Base-by-base conservation (phyloP, 2,329 filamentous ascomycete species). In the Alternaria dauci region DNA sequence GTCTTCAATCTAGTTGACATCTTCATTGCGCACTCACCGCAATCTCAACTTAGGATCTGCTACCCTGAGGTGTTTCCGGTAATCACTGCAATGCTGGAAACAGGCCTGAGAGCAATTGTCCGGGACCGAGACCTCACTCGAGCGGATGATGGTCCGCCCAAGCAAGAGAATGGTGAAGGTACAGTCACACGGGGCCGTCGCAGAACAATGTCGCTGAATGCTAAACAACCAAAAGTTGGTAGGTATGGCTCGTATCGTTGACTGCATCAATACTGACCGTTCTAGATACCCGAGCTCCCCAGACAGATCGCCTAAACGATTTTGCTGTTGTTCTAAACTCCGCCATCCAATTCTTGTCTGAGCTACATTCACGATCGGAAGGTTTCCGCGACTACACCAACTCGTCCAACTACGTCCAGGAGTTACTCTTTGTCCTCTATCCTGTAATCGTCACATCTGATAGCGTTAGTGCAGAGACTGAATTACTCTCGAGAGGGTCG, bases 391-490 rank as follows among this genome's bases (percentile, higher is more conserved):
- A 97, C 44, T 97, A 96, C 76, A 87, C 92, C 0, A 80, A 90
- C 11, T 86, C 85, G 0, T 96, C 94, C 0, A 90, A 91, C 44
- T 98, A 97, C 78, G 82, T 94, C 1, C 89, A 94, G 62, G 84
- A 93, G 47, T 81, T 99, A 4, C 83, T 97, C 0, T 87, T 88
- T 36, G 89, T 93, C 12, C 82, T 98, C 2, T 99, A 95, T 74
- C 94, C 95, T 2, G 88, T 95, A 18, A 86, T 97, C 51, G 93
- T 97, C 26, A 94, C 92, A 68, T 89, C 92, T 12, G 93, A 97
- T 78, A 86, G 89, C 23, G 89, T 97, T 39, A 90, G 87, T 55
- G 89, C 95, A 0, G 91, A 95, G 70, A 91, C 89, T 0, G 95
- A 99, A 76, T 81, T 98, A n/a, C 89, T 93, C 69, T 94, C 93